Conservation (phyloP, 106 monocot genomes). For the Hemerocallis citrina region DNA sequence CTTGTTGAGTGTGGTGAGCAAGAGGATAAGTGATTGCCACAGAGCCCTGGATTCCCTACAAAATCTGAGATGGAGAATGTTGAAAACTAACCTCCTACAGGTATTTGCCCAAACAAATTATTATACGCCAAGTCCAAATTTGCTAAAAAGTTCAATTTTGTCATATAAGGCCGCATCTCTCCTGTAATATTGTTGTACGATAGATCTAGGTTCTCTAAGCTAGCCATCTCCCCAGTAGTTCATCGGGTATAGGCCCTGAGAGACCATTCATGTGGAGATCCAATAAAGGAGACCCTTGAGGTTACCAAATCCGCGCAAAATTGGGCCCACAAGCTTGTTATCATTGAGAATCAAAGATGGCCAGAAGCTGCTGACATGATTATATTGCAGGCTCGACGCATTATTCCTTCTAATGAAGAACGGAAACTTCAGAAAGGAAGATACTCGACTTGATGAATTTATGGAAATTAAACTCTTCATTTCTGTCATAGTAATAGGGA, state of each 20-base stretch:
- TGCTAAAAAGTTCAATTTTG: conserved; percentile 52
- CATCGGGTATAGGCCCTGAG: conserved; percentile 44
- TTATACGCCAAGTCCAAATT: conserved; percentile 62
- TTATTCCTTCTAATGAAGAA: conserved; percentile 43
- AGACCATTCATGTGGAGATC: conserved; percentile 50
- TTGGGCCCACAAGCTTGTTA: conserved; percentile 51
- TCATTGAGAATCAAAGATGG: conserved; percentile 46
- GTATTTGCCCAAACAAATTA: conserved; percentile 44
- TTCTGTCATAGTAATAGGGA: conserved; percentile 40
- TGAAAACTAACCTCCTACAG: conserved; percentile 56
- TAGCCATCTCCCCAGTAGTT: conserved; percentile 49
- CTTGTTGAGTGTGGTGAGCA: background rate
- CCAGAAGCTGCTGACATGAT: conserved; percentile 58
- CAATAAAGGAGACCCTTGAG: conserved; percentile 40
- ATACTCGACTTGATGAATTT: conserved; percentile 14
- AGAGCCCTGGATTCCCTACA: conserved; percentile 59
- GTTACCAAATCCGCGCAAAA: conserved; percentile 41
- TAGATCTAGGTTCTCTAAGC: conserved; percentile 55
- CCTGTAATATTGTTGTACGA: conserved; percentile 60
- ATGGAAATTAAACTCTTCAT: conserved; percentile 43
- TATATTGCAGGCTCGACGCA: conserved; percentile 38
- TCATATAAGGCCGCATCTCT: conserved; percentile 45
- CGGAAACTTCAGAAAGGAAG: conserved; percentile 38
- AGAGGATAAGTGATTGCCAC: conserved; percentile 16
- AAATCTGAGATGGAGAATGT: conserved; percentile 45